Percentiles rank a stretch among this genome's conserved stretches.
phyloP scores from a whole-genome alignment of 2,329 filamentous ascomycete genomes.

The Apiospora pterosperma region DNA sequence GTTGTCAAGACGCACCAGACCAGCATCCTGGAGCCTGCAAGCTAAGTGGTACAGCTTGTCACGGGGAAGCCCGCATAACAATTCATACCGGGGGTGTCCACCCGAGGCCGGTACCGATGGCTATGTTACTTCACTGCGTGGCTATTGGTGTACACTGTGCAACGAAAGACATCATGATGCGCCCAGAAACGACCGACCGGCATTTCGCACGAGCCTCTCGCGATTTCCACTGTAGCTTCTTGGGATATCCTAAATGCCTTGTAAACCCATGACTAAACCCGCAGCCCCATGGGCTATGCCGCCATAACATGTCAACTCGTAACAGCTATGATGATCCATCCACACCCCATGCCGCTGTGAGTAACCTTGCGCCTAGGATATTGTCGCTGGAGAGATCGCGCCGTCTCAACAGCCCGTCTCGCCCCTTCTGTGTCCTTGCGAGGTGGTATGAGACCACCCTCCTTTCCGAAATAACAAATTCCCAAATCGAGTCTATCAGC shows the following conservation, averaged over 20 bases:
- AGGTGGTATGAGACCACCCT: background rate
- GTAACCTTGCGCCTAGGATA: background rate
- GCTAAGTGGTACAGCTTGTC: background rate
- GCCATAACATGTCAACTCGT: background rate
- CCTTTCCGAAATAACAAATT: slow-evolving; percentile 13
- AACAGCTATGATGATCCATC: background rate
- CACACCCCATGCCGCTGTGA: background rate
- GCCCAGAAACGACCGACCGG: background rate
- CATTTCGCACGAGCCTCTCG: background rate
- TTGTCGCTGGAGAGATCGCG: background rate
- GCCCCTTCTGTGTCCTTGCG: background rate
- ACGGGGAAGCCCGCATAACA: background rate
- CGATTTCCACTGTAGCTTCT: background rate
- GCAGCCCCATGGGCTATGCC: background rate
- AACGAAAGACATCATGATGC: background rate
- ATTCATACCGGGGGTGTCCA: background rate
- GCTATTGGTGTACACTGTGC: background rate
- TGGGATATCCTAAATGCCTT: background rate
- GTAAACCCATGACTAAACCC: background rate
- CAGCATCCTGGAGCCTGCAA: background rate
- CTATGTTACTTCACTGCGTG: background rate
- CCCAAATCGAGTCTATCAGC: slow-evolving; percentile 9
- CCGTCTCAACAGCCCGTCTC: background rate
- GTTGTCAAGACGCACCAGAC: background rate
- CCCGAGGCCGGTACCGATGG: background rate